Evolutionary conservation across 495 filamentous ascomycete genomes (phyloP).

Genomic region (Platismatia glauca): DNA sequence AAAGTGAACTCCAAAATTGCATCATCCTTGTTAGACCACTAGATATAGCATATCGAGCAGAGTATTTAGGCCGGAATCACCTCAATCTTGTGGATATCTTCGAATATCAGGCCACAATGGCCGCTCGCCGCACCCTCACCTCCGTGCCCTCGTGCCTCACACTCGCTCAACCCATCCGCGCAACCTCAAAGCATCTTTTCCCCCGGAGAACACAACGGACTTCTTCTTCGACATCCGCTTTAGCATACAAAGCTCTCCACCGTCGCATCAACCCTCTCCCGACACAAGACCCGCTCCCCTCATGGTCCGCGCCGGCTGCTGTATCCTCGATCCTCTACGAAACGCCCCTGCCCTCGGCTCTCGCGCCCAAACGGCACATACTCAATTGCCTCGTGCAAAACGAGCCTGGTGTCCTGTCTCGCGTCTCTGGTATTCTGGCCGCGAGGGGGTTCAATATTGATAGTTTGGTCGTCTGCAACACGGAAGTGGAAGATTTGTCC

Average conservation of each 20-base stretch:
- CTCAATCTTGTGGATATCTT: background rate
- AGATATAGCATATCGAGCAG: background rate
- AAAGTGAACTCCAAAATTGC: background rate
- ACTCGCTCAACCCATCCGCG: slow-evolving; percentile 9
- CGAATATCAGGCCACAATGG: slow-evolving; percentile 17
- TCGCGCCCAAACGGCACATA: slow-evolving; percentile 85
- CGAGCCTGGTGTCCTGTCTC: slow-evolving; percentile 92
- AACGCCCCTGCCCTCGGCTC: slow-evolving; percentile 73
- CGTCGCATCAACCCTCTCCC: slow-evolving; percentile 77
- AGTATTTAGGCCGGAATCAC: background rate
- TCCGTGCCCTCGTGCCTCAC: slow-evolving; percentile 14
- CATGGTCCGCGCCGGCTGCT: slow-evolving; percentile 90
- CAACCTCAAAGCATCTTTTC: slow-evolving; percentile 12
- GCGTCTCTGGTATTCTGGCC: slow-evolving; percentile 91
- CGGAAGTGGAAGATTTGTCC: slow-evolving; percentile 92
- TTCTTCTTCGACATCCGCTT: slow-evolving; percentile 76
- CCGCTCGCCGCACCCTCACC: slow-evolving; percentile 18
- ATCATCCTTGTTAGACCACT: background rate
- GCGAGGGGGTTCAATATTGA: slow-evolving; percentile 99
- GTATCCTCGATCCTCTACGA: slow-evolving; percentile 98
- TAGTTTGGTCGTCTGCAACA: slow-evolving; percentile 93
- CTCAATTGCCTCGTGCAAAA: slow-evolving; percentile 99
- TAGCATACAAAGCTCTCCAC: slow-evolving; percentile 96
- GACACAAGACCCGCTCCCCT: slow-evolving; percentile 58
- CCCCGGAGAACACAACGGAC: slow-evolving; percentile 22